Evolutionary conservation across 2,329 filamentous ascomycete species (phyloP), one percentile per base, ranked within the genome.

Genomic region (Sphaerostilbella broomeana): DNA sequence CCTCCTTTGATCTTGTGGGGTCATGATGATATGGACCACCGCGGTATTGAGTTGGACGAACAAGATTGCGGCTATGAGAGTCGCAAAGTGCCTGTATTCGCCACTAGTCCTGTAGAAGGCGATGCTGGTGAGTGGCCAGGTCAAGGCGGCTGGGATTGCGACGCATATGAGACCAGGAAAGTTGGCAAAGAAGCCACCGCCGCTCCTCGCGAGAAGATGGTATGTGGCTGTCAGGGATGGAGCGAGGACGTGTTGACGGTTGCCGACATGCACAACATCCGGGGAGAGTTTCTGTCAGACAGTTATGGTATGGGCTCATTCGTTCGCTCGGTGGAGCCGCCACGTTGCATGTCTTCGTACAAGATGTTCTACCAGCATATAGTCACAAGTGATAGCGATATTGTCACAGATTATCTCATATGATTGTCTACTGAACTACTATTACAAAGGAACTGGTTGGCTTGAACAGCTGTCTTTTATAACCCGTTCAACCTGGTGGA

Each of bases 21-120:
- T 79, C 56, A 95, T 87, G 57, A 94, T 77, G 52, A 85, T 80
- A 60, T 95, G 87, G 3, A 88, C 84, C 87, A 88, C 95, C 38
- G 78, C 73, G 49, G 89, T 76, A 58, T 78, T 75, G 42, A 92
- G 61, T 54, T 83, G 83, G 24, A 82, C 75, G 18, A 85, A 67
- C n/a, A 73, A 59, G 15, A 90, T 60, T 35, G 75, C 70, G 17
- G 76, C 68, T 36, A 80, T 47, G 35, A 66, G 55, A 26, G 21
- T 26, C 9, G 34, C 34, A 4, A 42, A 24, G 6, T 16, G 15
- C 10, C 21, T n/a, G 10, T 21, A 19, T 27, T n/a, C n/a, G n/a
- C n/a, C 9, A 20, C 5, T 13, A 4, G 8, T 16, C 11, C 19
- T 5, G 28, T 31, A 34, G 16, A 19, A 19, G 21, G 28, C 21